Percentiles rank a stretch among this genome's conserved stretches.
These are phyloP conservation scores for Globisporangium orthogonon DNA, from an alignment of 352 stramenopile genomes.

Conservation along the genomic window DNA sequence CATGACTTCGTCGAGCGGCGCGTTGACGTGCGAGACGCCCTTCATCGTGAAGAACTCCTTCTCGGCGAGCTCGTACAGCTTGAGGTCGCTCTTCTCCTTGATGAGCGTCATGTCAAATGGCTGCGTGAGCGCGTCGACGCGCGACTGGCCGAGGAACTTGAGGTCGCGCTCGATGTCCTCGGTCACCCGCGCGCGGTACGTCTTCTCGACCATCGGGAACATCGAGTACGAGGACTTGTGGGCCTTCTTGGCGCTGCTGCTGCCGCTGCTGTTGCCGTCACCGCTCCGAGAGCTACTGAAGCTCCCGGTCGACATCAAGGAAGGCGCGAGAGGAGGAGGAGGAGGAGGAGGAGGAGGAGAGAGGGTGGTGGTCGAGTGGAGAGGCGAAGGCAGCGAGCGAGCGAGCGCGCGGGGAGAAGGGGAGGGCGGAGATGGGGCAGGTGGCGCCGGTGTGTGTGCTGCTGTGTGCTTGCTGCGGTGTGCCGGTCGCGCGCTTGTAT, in stretches of 20 bases:
- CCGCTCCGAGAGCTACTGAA: slow-evolving; percentile 20
- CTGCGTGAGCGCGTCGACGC: slow-evolving; percentile 71
- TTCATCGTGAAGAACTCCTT: slow-evolving; percentile 88
- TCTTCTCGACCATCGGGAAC: slow-evolving; percentile 84
- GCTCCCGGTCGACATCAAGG: slow-evolving; percentile 16
- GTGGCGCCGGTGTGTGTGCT: no score
- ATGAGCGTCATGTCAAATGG: slow-evolving; percentile 75
- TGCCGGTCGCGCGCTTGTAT: neutral
- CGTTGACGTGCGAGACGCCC: slow-evolving; percentile 60
- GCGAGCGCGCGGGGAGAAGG: neutral
- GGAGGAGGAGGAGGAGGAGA: neutral
- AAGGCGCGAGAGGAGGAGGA: neutral
- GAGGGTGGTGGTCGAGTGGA: neutral
- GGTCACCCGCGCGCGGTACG: slow-evolving; percentile 69
- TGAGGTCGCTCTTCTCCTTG: slow-evolving; percentile 61
- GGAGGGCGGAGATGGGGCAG: slow-evolving; percentile 3
- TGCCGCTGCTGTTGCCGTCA: slow-evolving; percentile 4
- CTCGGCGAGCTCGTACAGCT: slow-evolving; percentile 74
- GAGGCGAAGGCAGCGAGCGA: neutral
- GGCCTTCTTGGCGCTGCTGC: slow-evolving; percentile 2
- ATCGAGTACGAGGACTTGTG: slow-evolving; percentile 48
- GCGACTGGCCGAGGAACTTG: slow-evolving; percentile 77
- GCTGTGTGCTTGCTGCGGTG: neutral
- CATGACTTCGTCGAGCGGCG: slow-evolving; percentile 77
- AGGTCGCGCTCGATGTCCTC: slow-evolving; percentile 81